Evolutionary conservation across 2,329 filamentous ascomycete genomes (phyloP), one percentile per base, ranked within the genome.

Genomic region (Fusarium lyarnte): DNA sequence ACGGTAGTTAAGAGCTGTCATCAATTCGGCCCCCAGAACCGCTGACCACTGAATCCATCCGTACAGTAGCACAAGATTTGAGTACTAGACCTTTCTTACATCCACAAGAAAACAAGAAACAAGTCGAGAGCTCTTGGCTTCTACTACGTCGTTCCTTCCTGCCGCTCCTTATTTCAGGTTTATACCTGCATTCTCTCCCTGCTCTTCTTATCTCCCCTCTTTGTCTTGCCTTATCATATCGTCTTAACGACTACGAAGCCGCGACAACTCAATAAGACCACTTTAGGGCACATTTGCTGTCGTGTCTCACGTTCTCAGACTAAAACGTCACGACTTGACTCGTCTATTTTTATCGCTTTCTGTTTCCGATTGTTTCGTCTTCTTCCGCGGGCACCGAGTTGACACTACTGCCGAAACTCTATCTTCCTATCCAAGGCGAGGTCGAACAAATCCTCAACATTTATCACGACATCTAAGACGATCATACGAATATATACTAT

Each of bases 111-210:
- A 42, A 35, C 60, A 36, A 41, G 35, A 72, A 72, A 70, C 69
- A 70, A 47, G 69, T 49, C 59, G 11, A 43, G 57, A 73, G 17
- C 35, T 70, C 52, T 72, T 73, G 64, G 64, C 64, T 69, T 33
- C 45, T 52, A 17, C 53, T 70, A 66, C 55, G 35, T 55, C 69
- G 53, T 35, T 70, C 49, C 21, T 38, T 64, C 35, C 27, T 70
- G 51, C 36, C 41, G 5, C 35, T 53, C 17, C n/a, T 47, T 38
- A 43, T 49, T 55, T 17, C 25, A 35, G 12, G n/a, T 5, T 66
- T 51, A 59, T 46, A 60, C 21, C 59, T 19, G 38, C 46, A 41
- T 8, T 23, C 25, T 57, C n/a, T 35, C 43, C 42, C 27, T 61
- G 12, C 38, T 47, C 41, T 36, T 58, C 25, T 52, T 46, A 23